Conservation (phyloP, 768 basidiomycete genomes). For the Auricularia sp. region DNA sequence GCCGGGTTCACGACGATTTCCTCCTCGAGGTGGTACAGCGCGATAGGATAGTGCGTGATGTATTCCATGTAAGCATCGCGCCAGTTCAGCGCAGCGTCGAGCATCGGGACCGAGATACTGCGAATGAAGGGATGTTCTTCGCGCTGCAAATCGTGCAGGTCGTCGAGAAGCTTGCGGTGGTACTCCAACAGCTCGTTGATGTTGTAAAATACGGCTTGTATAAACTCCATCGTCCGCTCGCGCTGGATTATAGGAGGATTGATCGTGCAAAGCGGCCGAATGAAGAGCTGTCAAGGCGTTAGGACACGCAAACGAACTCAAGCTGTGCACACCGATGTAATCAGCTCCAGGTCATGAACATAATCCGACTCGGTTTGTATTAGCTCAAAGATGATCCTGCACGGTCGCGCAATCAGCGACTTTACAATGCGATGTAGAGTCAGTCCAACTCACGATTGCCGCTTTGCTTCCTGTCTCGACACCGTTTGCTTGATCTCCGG, state of each 20-base stretch:
- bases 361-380: constrained; percentile 96
- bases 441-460: background rate
- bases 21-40: constrained; percentile 77
- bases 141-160: constrained; percentile 76
- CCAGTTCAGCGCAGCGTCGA: constrained; percentile 88
- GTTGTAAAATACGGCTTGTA: constrained; percentile 85
- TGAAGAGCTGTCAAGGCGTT: constrained; percentile 53
- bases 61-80: constrained; percentile 89
- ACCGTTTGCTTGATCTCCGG: constrained; percentile 1
- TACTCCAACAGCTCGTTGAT: constrained; percentile 64
- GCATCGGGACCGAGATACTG: constrained; percentile 73
- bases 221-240: constrained; percentile 63
- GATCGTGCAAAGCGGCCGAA: constrained; percentile 61
- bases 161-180: constrained; percentile 66
- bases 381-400: constrained; percentile 83
- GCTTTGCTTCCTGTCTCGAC: background rate
- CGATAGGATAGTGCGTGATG: constrained; percentile 83
- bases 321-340: constrained; percentile 49
- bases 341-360: constrained; percentile 82
- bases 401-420: background rate
- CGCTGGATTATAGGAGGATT: constrained; percentile 71
- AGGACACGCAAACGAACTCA: background rate
- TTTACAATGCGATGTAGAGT: background rate
- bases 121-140: constrained; percentile 77
- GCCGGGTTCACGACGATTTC: constrained; percentile 73